Conservation (phyloP, 2,329 filamentous ascomycete genomes). For the Monilinia polystroma region DNA sequence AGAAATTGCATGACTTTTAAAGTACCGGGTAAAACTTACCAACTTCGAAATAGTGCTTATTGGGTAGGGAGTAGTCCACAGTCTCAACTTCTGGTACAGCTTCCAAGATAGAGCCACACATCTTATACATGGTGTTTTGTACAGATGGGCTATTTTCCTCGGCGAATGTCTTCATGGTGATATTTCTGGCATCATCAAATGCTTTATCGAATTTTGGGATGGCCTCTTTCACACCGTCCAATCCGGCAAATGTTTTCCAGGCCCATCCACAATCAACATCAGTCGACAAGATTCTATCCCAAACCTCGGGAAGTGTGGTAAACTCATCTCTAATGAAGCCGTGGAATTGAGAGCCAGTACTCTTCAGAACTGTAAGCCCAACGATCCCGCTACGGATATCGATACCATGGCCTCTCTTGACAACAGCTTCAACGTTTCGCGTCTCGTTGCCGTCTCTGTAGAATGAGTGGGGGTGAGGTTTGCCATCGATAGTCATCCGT, state of each 20-base stretch:
- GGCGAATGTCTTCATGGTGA: slow-evolving; percentile 90
- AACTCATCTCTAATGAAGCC: slow-evolving; percentile 91
- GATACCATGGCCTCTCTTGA: slow-evolving; percentile 68
- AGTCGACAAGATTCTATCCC: slow-evolving; percentile 93
- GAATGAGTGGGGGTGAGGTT: slow-evolving; percentile 94
- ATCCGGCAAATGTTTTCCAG: slow-evolving; percentile 69
- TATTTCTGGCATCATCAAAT: slow-evolving; percentile 72
- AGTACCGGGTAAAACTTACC: slow-evolving; percentile 52
- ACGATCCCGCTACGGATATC: slow-evolving; percentile 74
- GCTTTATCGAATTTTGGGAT: slow-evolving; percentile 72
- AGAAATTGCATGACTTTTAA: background rate
- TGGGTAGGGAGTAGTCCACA: slow-evolving; percentile 83
- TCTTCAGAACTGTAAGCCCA: slow-evolving; percentile 88
- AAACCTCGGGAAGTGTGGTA: slow-evolving; percentile 85
- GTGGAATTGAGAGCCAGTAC: slow-evolving; percentile 93
- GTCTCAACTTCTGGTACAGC: slow-evolving; percentile 68
- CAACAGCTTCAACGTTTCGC: slow-evolving; percentile 73
- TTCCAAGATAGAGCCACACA: slow-evolving; percentile 83
- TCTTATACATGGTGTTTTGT: slow-evolving; percentile 98
- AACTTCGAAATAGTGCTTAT: slow-evolving; percentile 99
- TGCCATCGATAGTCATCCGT: slow-evolving; percentile 80
- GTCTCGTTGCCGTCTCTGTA: slow-evolving; percentile 85
- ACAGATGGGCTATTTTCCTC: slow-evolving; percentile 89
- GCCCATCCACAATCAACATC: slow-evolving; percentile 85
- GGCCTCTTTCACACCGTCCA: slow-evolving; percentile 65